Evolutionary conservation across 176 grass and related monocot genomes (phyloP).

Genomic region (Oryza glaberrima): DNA sequence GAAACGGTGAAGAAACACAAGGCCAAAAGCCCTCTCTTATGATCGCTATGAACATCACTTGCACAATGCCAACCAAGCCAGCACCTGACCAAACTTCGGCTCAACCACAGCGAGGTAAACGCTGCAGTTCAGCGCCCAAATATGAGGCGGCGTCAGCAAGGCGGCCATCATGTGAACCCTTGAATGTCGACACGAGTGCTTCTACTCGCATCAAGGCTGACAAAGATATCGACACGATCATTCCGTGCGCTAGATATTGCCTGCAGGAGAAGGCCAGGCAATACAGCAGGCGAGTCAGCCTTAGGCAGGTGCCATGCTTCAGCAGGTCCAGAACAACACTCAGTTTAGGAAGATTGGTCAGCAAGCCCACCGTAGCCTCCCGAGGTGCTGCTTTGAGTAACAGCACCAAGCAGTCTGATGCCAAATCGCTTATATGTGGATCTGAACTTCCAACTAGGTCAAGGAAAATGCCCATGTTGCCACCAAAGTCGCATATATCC

Average conservation of each 20-base stretch:
- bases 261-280: slow-evolving; percentile 78
- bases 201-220: slow-evolving; percentile 79
- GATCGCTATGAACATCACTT: slow-evolving; percentile 8
- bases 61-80: slow-evolving; percentile 1
- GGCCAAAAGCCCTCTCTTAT: neutral
- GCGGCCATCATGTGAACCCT: slow-evolving; percentile 53
- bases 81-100: slow-evolving; percentile 22
- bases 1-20: slow-evolving; percentile 7
- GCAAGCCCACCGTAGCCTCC: slow-evolving; percentile 77
- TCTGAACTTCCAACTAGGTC: slow-evolving; percentile 64
- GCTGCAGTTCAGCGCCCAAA: slow-evolving; percentile 68
- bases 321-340: slow-evolving; percentile 56
- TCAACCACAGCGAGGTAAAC: slow-evolving; percentile 82
- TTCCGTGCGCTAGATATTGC: slow-evolving; percentile 86
- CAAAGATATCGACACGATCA: slow-evolving; percentile 88
- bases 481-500: slow-evolving; percentile 88
- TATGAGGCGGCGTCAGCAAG: slow-evolving; percentile 68
- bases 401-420: slow-evolving; percentile 79
- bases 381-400: slow-evolving; percentile 79
- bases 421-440: slow-evolving; percentile 75
- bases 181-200: slow-evolving; percentile 62
- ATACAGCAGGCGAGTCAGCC: slow-evolving; percentile 75
- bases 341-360: slow-evolving; percentile 82
- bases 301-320: slow-evolving; percentile 52
- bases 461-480: slow-evolving; percentile 82